A percentile compares a stretch with the other conserved stretches of the same genome.
Conservation (phyloP, 805 yeast genomes). For the Kregervanrija delftensis region DNA sequence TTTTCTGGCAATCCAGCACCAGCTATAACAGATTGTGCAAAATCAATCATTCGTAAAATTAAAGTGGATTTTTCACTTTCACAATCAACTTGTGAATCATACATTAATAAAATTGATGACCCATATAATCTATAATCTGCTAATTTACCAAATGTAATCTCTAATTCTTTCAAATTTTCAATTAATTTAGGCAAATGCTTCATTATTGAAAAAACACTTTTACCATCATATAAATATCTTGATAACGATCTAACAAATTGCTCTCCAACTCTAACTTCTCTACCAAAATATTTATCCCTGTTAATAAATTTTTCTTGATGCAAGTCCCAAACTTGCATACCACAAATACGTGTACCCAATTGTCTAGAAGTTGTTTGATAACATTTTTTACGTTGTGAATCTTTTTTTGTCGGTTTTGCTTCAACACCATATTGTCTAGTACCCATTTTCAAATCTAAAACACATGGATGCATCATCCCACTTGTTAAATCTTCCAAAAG, state of each 20-base stretch:
- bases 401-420: conserved; percentile 63
- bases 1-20: conserved; percentile 39
- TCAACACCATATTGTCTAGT: conserved; percentile 98
- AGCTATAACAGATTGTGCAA: conserved; percentile 85
- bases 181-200: conserved; percentile 64
- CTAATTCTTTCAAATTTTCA: conserved; percentile 51
- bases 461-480: conserved; percentile 81
- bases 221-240: conserved; percentile 77
- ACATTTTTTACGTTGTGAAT: conserved; percentile 80
- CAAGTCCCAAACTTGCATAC: conserved; percentile 79
- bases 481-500: conserved; percentile 85
- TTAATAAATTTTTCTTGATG: conserved; percentile 43
- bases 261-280: conserved; percentile 61
- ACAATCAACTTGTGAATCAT: conserved; percentile 53
- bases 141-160: conserved; percentile 45
- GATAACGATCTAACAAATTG: conserved; percentile 72
- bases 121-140: conserved; percentile 87
- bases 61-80: conserved; percentile 16
- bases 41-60: conserved; percentile 78
- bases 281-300: conserved; percentile 89
- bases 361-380: conserved; percentile 67
- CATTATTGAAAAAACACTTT: conserved; percentile 46
- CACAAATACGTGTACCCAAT: conserved; percentile 91
- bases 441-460: conserved; percentile 94
- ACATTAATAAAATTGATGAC: conserved; percentile 79